Percentiles rank a stretch among this genome's conserved stretches.
These are phyloP conservation scores for Malbranchea zuffiana DNA, from an alignment of 2,329 filamentous ascomycete species.

Conservation along the genomic window DNA sequence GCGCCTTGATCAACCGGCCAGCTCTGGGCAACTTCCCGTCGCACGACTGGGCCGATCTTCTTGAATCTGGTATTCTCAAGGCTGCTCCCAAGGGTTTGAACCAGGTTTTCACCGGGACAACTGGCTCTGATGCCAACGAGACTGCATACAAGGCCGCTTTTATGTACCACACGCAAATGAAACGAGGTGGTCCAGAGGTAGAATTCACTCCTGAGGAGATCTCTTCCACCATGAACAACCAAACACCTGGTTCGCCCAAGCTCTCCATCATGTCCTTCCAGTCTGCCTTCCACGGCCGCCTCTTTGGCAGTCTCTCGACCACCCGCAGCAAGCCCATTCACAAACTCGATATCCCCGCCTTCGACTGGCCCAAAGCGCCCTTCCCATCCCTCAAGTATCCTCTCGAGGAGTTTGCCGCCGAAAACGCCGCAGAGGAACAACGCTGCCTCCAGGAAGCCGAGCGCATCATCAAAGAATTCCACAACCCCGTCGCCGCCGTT, in stretches of 20 bases:
- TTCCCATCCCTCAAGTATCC: conserved; percentile 84
- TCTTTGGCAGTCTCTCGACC: conserved; percentile 78
- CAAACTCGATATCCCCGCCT: conserved; percentile 88
- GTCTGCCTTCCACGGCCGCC: conserved; percentile 77
- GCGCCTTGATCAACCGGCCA: conserved; percentile 73
- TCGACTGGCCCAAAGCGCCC: conserved; percentile 85
- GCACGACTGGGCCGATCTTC: conserved; percentile 67
- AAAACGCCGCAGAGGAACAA: conserved; percentile 73
- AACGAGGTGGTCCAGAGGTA: conserved; percentile 65
- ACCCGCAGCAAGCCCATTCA: conserved; percentile 89
- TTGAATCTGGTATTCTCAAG: conserved; percentile 68
- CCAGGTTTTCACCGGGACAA: conserved; percentile 84
- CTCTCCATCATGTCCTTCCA: conserved; percentile 84
- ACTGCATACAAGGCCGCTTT: conserved; percentile 92
- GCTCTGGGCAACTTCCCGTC: conserved; percentile 86
- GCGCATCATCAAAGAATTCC: conserved; percentile 66
- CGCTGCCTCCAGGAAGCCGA: conserved; percentile 75
- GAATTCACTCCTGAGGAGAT: conserved; percentile 75
- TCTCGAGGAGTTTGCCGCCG: conserved; percentile 63
- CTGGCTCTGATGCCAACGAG: conserved; percentile 88
- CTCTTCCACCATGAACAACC: conserved; percentile 65
- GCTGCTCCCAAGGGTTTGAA: conserved; percentile 72
- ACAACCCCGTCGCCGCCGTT: conserved; percentile 67
- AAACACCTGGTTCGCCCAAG: conserved; percentile 63
- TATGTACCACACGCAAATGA: conserved; percentile 74